phyloP scores from a whole-genome alignment of 495 filamentous ascomycete genomes.

The Viridothelium virens region DNA sequence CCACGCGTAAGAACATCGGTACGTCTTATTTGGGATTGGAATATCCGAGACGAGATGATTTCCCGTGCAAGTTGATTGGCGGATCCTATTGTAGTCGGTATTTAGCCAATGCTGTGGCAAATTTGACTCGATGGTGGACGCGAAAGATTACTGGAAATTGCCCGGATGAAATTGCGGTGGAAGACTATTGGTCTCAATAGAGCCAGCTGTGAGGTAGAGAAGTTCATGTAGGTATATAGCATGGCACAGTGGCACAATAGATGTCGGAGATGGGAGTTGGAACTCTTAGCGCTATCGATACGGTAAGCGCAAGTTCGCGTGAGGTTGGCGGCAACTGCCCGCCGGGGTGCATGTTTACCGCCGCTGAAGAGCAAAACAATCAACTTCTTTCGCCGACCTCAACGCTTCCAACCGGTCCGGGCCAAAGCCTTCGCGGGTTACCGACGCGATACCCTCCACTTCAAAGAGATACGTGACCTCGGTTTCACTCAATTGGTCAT shows the following conservation, averaged over 20 bases:
- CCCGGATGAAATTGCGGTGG: too few relatives aligned
- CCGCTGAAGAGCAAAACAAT: neutral
- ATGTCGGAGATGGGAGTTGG: neutral
- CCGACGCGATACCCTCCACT: neutral
- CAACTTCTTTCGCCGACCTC: neutral
- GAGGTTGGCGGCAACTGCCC: neutral
- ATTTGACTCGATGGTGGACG: too few relatives aligned
- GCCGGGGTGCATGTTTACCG: constrained; percentile 7
- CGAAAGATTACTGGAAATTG: too few relatives aligned
- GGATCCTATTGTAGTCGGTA: too few relatives aligned
- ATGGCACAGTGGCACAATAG: neutral
- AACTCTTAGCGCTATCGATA: neutral
- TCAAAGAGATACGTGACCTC: neutral
- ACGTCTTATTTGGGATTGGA: too few relatives aligned
- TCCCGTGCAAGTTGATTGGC: too few relatives aligned
- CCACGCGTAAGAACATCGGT: too few relatives aligned
- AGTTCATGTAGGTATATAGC: neutral
- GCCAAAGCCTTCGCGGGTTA: neutral
- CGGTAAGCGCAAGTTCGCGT: neutral
- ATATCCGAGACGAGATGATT: too few relatives aligned
- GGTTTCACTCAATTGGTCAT: neutral
- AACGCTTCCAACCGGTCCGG: neutral
- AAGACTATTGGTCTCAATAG: too few relatives aligned
- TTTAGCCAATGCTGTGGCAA: too few relatives aligned
- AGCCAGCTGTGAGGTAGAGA: too few relatives aligned